Conservation (phyloP, 129 eudicot species). For the Smallanthus sonchifolius region DNA sequence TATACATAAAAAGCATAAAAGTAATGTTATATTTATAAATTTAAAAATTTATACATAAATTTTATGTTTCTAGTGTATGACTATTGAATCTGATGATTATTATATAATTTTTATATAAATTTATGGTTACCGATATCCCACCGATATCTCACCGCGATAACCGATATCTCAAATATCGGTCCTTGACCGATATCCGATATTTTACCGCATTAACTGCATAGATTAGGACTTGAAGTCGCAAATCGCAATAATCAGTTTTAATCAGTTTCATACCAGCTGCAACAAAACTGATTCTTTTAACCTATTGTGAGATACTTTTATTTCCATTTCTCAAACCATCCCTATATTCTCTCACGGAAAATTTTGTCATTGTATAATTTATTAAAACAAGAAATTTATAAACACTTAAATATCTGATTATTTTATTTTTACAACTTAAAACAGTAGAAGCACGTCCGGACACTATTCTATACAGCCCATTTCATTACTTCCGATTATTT, state of each 20-base stretch:
- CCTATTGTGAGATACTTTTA: background rate
- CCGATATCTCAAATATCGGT: too few species aligned
- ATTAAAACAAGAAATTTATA: background rate
- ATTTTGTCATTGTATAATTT: background rate
- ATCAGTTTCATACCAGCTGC: background rate
- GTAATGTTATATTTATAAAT: too few species aligned
- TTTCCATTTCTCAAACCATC: background rate
- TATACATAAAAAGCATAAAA: too few species aligned
- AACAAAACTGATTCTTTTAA: background rate
- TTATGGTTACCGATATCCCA: too few species aligned
- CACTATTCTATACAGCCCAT: background rate
- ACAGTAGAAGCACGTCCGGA: background rate
- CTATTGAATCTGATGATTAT: too few species aligned
- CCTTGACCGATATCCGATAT: too few species aligned
- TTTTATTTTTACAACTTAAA: background rate
- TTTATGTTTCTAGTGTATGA: too few species aligned
- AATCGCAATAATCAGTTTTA: background rate
- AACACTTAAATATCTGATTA: background rate
- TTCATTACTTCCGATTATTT: background rate
- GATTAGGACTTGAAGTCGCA: too few species aligned
- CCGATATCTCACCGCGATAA: too few species aligned
- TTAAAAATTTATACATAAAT: too few species aligned
- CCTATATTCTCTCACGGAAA: background rate
- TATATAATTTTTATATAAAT: too few species aligned
- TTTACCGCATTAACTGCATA: too few species aligned